Conservation (phyloP, 2,329 filamentous ascomycete genomes). For the Tothia fuscella region DNA sequence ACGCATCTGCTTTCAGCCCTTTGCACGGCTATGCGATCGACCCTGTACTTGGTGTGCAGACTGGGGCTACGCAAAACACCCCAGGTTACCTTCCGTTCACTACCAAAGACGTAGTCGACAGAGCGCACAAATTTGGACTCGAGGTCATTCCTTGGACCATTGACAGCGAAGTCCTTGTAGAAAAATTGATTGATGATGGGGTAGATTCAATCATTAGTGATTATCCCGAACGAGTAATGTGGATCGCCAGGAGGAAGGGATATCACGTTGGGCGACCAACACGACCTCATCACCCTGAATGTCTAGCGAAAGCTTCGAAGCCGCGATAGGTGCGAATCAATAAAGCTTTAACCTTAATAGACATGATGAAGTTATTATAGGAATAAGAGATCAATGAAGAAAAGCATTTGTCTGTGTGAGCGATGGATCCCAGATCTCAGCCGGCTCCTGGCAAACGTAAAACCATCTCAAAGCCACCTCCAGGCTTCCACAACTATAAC, state of each 20-base stretch:
- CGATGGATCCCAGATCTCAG: no score
- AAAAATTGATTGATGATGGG: slow-evolving; percentile 14
- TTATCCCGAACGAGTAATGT: slow-evolving; percentile 16
- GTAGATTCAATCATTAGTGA: slow-evolving; percentile 15
- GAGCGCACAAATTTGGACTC: slow-evolving; percentile 16
- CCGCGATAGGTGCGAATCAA: no score
- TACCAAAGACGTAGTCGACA: slow-evolving; percentile 15
- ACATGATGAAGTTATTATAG: no score
- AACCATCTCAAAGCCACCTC: no score
- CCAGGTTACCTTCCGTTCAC: slow-evolving; percentile 15
- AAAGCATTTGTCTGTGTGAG: no score
- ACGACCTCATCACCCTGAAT: slow-evolving; percentile 9
- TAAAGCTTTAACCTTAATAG: no score
- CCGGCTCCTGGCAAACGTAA: no score
- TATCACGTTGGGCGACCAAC: slow-evolving; percentile 3
- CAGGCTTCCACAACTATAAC: no score
- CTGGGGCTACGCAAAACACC: slow-evolving; percentile 14
- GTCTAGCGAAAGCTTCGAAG: slow-evolving; percentile 10
- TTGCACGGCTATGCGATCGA: background rate
- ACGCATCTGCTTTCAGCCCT: slow-evolving; percentile 13
- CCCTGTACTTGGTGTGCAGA: no score
- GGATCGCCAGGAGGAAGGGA: slow-evolving; percentile 8
- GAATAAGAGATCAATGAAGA: no score
- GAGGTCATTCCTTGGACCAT: slow-evolving; percentile 17
- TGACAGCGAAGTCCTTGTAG: slow-evolving; percentile 16